Base-by-base conservation (phyloP, 1,139 yeast genomes). In the Candida gigantensis region DNA sequence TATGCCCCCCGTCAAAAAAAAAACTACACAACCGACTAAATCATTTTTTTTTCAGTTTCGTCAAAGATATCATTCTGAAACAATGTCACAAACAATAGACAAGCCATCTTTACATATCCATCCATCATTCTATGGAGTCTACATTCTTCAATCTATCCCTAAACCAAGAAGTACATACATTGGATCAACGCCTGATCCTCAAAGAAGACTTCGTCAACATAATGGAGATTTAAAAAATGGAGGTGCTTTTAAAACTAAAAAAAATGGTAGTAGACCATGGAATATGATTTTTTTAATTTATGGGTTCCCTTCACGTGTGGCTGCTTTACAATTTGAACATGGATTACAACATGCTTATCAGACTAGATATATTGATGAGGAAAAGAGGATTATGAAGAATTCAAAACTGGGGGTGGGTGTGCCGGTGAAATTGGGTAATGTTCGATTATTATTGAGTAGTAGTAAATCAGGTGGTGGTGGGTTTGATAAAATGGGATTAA, bases 111-210 rank as follows among this genome's bases (percentile, higher is more conserved):
- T 47, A 15, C 55, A 53, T 35, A 37, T 38, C 6, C 38, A 51
- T 2, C 65, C 72, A 5, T 55, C 54, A 11, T 77, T 82, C 44
- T 84, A 84, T 55, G 78, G 85, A 32, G 86, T 85, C 31, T 84
- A 84, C 51, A 58, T 85, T 5, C 61, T 85, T 11, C 79, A 78
- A 45, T 82, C 89, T 0, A 51, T 68, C 5, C 69, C 75, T 2
- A 75, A 74, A 46, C 75, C 77, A 9, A 62, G 65, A 28, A 73
- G 83, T 5, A 79, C 79, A 47, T 85, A 85, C 50, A 72, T 85
- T 4, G 95, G 95, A 1, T 84, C 92, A 1, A 83, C 92, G 0
- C 90, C 92, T 0, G 74, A 83, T 50, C 92, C 94, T 0, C 52
- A 63, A 1, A 51, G 90, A 40, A 55, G 95, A 32, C 61, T 86